Conservation (phyloP, 495 filamentous ascomycete genomes). For the Recurvomyces mirabilis region DNA sequence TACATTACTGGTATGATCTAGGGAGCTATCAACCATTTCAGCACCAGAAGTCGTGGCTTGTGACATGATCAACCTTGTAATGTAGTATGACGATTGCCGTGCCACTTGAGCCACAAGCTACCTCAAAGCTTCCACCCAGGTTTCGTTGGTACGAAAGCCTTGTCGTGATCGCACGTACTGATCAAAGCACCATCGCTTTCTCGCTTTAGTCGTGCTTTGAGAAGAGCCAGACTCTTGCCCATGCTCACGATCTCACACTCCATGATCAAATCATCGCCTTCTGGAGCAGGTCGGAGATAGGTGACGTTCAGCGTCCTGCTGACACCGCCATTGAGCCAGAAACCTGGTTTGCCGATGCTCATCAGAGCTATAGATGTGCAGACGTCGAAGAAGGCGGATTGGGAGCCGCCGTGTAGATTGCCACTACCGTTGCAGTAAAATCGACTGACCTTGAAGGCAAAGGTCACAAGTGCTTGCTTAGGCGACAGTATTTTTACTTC, state of each 20-base stretch:
- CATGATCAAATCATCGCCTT: slow-evolving; percentile 25
- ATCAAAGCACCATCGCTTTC: slow-evolving; percentile 25
- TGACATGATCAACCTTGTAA: too few species aligned
- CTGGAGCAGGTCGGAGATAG: slow-evolving; percentile 26
- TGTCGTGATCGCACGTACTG: slow-evolving; percentile 32
- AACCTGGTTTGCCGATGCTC: slow-evolving; percentile 18
- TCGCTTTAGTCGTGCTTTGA: slow-evolving; percentile 20
- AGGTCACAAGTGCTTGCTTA: slow-evolving; percentile 14
- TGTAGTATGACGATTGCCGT: too few species aligned
- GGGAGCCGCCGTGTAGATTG: slow-evolving; percentile 26
- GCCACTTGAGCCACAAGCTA: too few species aligned
- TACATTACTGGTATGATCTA: too few species aligned
- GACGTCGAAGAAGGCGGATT: slow-evolving; percentile 30
- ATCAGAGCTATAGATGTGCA: slow-evolving; percentile 25
- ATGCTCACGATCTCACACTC: slow-evolving; percentile 30
- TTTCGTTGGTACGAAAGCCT: slow-evolving; percentile 22
- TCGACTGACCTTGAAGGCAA: slow-evolving; percentile 22
- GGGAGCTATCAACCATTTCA: too few species aligned
- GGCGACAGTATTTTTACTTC: slow-evolving; percentile 8
- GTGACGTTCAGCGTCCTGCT: slow-evolving; percentile 29
- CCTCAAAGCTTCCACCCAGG: slow-evolving; percentile 20
- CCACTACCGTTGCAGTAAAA: slow-evolving; percentile 26
- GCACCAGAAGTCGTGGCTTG: too few species aligned
- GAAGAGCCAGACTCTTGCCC: slow-evolving; percentile 25
- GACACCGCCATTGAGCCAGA: slow-evolving; percentile 30